A percentile compares a stretch with the other conserved stretches of the same genome.
phyloP scores from a whole-genome alignment of 495 filamentous ascomycete species.

The Penicillium roqueforti region DNA sequence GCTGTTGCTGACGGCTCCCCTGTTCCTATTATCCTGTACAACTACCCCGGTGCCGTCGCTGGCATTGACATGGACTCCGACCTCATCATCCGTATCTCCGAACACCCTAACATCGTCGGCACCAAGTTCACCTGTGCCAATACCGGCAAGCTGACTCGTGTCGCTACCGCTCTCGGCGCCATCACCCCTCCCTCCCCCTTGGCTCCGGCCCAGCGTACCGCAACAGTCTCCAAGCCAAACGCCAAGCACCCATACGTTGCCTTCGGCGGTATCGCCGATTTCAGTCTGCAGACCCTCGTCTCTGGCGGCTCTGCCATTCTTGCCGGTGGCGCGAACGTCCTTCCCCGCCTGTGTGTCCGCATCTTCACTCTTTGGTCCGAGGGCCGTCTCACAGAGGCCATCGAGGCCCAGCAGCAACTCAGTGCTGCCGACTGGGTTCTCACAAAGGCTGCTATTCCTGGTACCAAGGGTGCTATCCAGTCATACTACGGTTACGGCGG shows the following conservation, averaged over 20 bases:
- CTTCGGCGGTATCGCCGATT: conserved; percentile 85
- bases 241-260: conserved; percentile 68
- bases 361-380: conserved; percentile 76
- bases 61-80: conserved; percentile 92
- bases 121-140: conserved; percentile 92
- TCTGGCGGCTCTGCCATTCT: conserved; percentile 81
- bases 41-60: conserved; percentile 87
- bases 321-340: conserved; percentile 81
- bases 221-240: conserved; percentile 33
- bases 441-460: conserved; percentile 80
- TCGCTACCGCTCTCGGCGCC: conserved; percentile 73
- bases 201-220: conserved; percentile 25
- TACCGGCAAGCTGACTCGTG: conserved; percentile 82
- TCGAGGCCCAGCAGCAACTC: conserved; percentile 65
- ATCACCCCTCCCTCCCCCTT: conserved; percentile 52
- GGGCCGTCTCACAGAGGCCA: conserved; percentile 69
- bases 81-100: conserved; percentile 72
- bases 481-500: conserved; percentile 82
- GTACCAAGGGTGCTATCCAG: conserved; percentile 82
- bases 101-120: conserved; percentile 79
- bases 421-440: conserved; percentile 80
- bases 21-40: conserved; percentile 79
- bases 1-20: conserved; percentile 71
- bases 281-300: conserved; percentile 75
- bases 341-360: conserved; percentile 74